Conservation (phyloP, 2,329 filamentous ascomycete species). For the Tympanopsis confertula region DNA sequence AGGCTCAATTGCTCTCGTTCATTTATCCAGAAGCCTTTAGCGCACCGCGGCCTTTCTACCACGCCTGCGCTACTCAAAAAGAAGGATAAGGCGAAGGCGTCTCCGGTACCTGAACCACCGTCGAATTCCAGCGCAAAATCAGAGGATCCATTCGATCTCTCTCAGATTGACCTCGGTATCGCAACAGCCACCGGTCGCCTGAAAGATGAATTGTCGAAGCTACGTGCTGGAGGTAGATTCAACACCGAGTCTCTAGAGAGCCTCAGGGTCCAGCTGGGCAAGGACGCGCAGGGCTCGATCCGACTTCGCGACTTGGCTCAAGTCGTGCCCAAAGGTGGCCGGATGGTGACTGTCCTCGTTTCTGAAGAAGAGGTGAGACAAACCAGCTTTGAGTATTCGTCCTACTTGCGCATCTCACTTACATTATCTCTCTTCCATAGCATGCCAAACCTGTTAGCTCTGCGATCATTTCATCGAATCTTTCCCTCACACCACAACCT, state of each 20-base stretch:
- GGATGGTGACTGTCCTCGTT: slow-evolving; percentile 47
- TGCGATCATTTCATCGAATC: slow-evolving; percentile 35
- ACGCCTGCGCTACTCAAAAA: background rate
- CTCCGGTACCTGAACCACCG: background rate
- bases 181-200: slow-evolving; percentile 39
- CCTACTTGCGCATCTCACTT: background rate
- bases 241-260: slow-evolving; percentile 50
- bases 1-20: no score
- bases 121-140: background rate
- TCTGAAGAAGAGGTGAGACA: slow-evolving; percentile 49
- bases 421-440: slow-evolving; percentile 14
- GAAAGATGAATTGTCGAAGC: slow-evolving; percentile 47
- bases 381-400: slow-evolving; percentile 1
- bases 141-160: slow-evolving; percentile 49
- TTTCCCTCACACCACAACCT: slow-evolving; percentile 35
- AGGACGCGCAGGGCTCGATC: slow-evolving; percentile 35
- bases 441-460: slow-evolving; percentile 40
- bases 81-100: background rate
- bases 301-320: slow-evolving; percentile 53
- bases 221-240: slow-evolving; percentile 49
- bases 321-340: slow-evolving; percentile 51
- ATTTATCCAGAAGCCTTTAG: no score
- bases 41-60: background rate
- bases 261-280: slow-evolving; percentile 44
- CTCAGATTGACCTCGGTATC: slow-evolving; percentile 41